Evolutionary conservation across 2,329 filamentous ascomycete genomes (phyloP).

Genomic region (Ploettnerulaceae sp.): DNA sequence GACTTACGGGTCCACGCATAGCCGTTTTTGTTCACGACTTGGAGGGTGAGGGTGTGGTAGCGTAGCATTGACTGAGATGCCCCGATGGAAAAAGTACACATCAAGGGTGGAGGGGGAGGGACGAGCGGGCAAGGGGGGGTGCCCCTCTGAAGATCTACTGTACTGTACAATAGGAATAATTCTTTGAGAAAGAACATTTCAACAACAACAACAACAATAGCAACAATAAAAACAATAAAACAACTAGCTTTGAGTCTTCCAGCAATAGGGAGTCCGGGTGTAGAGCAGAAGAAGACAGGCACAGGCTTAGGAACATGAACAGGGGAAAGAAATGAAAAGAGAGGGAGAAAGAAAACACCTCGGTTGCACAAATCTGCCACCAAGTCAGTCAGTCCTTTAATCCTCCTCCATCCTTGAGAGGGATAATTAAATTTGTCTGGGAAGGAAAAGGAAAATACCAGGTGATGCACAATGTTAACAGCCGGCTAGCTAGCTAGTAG

Average conservation of each 20-base stretch:
- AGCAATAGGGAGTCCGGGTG: no score
- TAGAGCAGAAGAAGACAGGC: not conserved
- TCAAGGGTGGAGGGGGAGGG: constrained; percentile 5
- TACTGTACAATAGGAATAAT: no score
- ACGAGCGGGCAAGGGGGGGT: constrained; percentile 18
- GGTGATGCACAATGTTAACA: no score
- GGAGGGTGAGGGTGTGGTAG: not conserved
- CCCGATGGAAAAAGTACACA: not conserved
- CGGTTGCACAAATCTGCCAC: not conserved
- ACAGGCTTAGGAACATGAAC: not conserved
- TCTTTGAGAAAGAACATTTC: no score
- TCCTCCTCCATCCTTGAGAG: not conserved
- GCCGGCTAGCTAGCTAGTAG: no score
- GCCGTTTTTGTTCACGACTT: constrained; percentile 31
- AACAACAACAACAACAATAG: no score
- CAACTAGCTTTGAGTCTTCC: no score
- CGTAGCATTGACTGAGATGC: no score
- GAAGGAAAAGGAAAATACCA: no score
- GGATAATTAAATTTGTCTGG: no score
- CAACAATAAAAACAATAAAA: no score
- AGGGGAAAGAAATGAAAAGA: no score
- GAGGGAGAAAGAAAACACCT: not conserved
- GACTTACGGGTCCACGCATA: constrained; percentile 27
- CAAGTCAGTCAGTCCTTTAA: constrained; percentile 1
- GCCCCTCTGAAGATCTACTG: constrained; percentile 1